Conservation (phyloP, 1,284 basidiomycete species). For the Ustilago bromivora region DNA sequence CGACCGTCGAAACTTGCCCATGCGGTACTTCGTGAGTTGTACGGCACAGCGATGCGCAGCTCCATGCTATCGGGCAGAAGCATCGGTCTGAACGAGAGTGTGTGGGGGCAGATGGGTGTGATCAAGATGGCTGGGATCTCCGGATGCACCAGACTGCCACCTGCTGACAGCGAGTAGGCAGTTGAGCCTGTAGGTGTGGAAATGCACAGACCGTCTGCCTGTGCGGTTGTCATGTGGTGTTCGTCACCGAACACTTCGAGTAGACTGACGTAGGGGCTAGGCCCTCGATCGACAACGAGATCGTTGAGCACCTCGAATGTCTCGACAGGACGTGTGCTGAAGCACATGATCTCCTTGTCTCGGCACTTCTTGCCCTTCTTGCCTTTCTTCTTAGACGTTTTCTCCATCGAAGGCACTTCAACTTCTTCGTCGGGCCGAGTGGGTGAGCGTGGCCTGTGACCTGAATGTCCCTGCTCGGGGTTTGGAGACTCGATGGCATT, state of each 20-base stretch:
- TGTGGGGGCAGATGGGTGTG: conserved; percentile 98
- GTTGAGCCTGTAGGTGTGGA: conserved; percentile 98
- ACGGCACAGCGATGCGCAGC: conserved; percentile 95
- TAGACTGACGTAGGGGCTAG: conserved; percentile 95
- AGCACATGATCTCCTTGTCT: conserved; percentile 98
- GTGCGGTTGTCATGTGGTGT: conserved; percentile 98
- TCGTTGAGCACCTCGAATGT: conserved; percentile 99
- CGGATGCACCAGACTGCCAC: conserved; percentile 96
- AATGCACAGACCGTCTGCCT: conserved; percentile 95
- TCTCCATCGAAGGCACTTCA: conserved; percentile 29
- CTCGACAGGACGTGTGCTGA: conserved; percentile 92
- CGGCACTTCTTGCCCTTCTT: conserved; percentile 71
- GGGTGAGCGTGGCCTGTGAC: conserved; percentile 22
- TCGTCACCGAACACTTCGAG: conserved; percentile 98
- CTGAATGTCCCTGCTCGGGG: conserved; percentile 16
- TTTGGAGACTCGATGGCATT: conserved; percentile 58
- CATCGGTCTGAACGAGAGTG: conserved; percentile 98
- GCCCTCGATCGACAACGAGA: conserved; percentile 95
- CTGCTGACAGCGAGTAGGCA: conserved; percentile 93
- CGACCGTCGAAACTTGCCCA: conserved; percentile 99
- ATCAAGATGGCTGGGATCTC: conserved; percentile 97
- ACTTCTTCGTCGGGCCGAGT: conserved; percentile 29
- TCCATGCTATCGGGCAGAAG: conserved; percentile 96
- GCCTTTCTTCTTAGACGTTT: conserved; percentile 75
- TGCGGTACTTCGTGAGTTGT: conserved; percentile 96